Evolutionary conservation across 148 eudicot genomes (phyloP), one percentile per base, ranked within the genome.

Genomic region (Gaultheria prostrata): DNA sequence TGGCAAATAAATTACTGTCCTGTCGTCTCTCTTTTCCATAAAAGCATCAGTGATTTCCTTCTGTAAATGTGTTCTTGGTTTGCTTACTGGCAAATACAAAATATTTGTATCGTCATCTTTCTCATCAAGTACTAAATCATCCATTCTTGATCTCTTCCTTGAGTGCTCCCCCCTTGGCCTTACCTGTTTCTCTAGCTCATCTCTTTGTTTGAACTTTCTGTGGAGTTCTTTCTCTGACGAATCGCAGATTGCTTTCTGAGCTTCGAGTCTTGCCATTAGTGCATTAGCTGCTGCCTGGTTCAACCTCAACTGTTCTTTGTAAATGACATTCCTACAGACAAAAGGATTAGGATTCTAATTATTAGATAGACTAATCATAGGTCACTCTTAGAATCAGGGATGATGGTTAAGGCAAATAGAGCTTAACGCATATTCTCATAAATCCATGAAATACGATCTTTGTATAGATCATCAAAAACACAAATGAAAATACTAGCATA

Each of bases 201-300:
- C 95, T 83, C 90, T 93, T 46, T 88, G 93, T 82, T 87, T 94
- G 84, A 86, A 92, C 82, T 89, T 94, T 51, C 75, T 82, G 63
- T 93, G 89, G 12, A 94, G 97, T n/a, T 97, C 95, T 87, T 89
- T 92, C 90, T 94, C 98, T n/a, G 97, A 90, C 0, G 97, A 91
- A 79, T 92, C 94, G 84, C 95, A 94, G 32, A 97, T 88, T 32
- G 94, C 96, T 80, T 89, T 94, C 82, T 97, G 99, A 50, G 99
- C 99, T 91, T 97, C 98, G 8, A 97, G 98, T 86, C 95, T 92
- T 24, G 99, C 99, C 91, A 91, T 87, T 1, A 94, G 92, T 53
- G 99, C 91, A 84, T 86, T 89, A 14, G 91, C 82, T 72, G 99
- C 98, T 82, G 99, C 97, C 81, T 93, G 98, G 85, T 93, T 97